phyloP scores from a whole-genome alignment of 2,329 filamentous ascomycete genomes.

The Cytospora piceicola region DNA sequence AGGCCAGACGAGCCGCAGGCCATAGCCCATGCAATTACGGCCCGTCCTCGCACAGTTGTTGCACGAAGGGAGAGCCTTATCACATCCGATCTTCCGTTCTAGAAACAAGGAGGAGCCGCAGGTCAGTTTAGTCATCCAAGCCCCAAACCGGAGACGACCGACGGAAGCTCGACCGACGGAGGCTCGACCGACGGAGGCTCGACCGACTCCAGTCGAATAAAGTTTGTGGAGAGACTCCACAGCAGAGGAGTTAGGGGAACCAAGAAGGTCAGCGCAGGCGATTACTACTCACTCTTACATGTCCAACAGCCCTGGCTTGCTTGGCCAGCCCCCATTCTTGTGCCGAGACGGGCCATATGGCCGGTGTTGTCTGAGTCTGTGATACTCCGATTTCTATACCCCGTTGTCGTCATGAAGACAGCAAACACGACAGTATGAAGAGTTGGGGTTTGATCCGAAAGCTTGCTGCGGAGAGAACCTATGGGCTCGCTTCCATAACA shows the following conservation, averaged over 20 bases:
- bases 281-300: constrained; percentile 46
- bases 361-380: background rate
- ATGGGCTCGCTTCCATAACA: background rate
- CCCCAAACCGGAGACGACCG: constrained; percentile 5
- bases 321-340: constrained; percentile 24
- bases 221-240: constrained; percentile 7
- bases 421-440: background rate
- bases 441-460: background rate
- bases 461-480: background rate
- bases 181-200: background rate
- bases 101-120: constrained; percentile 21
- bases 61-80: constrained; percentile 47
- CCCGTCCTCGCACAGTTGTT: constrained; percentile 48
- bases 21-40: constrained; percentile 49
- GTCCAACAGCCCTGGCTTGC: constrained; percentile 46
- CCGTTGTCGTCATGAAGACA: background rate
- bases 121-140: constrained; percentile 5
- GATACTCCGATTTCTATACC: background rate
- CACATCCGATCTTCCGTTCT: constrained; percentile 55
- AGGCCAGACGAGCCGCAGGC: constrained; percentile 51
- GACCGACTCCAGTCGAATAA: background rate
- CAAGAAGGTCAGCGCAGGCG: background rate
- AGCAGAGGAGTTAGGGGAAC: background rate
- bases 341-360: background rate
- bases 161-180: no score